Evolutionary conservation across 2,329 filamentous ascomycete species (phyloP).

Genomic region (Epichloe brachyelytri): DNA sequence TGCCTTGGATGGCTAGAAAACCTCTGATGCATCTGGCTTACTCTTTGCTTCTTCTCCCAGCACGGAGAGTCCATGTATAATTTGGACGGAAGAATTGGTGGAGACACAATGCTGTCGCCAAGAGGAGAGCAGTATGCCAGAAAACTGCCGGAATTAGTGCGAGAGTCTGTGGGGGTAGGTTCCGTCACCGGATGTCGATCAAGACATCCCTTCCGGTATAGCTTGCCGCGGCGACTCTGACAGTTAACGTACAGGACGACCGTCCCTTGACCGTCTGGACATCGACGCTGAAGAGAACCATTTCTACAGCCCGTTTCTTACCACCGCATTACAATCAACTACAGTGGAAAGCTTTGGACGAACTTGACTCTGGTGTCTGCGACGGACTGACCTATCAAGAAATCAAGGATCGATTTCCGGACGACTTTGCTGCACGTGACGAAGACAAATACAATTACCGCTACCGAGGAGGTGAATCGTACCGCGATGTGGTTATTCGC

Average conservation of each 20-base stretch:
- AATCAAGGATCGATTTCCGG: slow-evolving; percentile 80
- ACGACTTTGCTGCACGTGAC: slow-evolving; percentile 90
- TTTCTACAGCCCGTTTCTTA: slow-evolving; percentile 78
- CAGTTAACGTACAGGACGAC: slow-evolving; percentile 33
- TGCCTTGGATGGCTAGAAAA: neutral
- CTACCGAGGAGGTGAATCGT: slow-evolving; percentile 88
- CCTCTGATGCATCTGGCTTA: neutral
- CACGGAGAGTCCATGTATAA: slow-evolving; percentile 95
- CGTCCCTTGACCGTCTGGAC: slow-evolving; percentile 51
- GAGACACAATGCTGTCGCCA: slow-evolving; percentile 74
- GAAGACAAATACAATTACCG: slow-evolving; percentile 99
- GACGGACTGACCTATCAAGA: slow-evolving; percentile 94
- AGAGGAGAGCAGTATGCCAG: slow-evolving; percentile 80
- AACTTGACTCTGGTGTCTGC: slow-evolving; percentile 92
- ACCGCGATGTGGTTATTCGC: slow-evolving; percentile 93
- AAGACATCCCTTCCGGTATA: neutral
- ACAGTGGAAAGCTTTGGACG: slow-evolving; percentile 96
- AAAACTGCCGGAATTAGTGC: slow-evolving; percentile 72
- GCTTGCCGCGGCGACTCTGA: neutral
- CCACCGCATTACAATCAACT: slow-evolving; percentile 78
- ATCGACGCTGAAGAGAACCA: slow-evolving; percentile 63
- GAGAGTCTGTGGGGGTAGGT: slow-evolving; percentile 72
- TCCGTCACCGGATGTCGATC: neutral
- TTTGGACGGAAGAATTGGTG: slow-evolving; percentile 79
- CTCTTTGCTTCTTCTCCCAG: slow-evolving; percentile 26